Base-by-base conservation (phyloP, 345 rosid genomes). In the Chamaenerion angustifolium region DNA sequence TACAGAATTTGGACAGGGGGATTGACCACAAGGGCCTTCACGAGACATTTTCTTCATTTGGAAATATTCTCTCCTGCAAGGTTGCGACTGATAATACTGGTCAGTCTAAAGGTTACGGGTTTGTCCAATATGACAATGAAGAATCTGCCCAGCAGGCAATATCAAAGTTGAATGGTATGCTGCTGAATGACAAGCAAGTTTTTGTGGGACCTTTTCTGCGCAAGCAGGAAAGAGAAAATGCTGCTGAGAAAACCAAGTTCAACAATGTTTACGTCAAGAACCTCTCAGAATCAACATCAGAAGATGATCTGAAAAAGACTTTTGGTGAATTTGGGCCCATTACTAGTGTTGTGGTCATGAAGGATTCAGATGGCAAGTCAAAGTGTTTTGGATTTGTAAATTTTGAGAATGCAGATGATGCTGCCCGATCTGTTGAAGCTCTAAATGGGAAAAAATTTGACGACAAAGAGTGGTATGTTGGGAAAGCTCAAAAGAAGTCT, bases 331-430 rank as follows among this genome's bases (percentile, higher is more conserved):
- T 58, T 69, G 95, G 98, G 45, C 16, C 71, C 6, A 75, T 83
- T 19, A 92, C 95, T 40, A 90, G 98, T 72, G 78, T 65, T 63
- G 93, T 77, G 57, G 81, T 90, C 68, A 81, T 90, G 88, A 79
- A 65, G 69, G 92, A 83, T 62, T 86, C 64, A 10, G 88, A 80
- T 48, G 94, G 95, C 11, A 86, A 90, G 57, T 73, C 94, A 2
- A 83, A 65, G 63, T 78, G 98, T 63, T 83, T 90, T 78, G 98
- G 98, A 48, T 90, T 86, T 72, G 87, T 90, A 52, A 90, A 90
- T 68, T 90, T 83, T 71, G 96, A 86, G 60, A 72, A 73, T 72
- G 62, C 78, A 10, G 92, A 83, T 54, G 95, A 77, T 78, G 98
- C 98, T 63, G 87, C 85, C 49, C 71, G 61, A 53, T 79, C 98